Percentiles rank a stretch among this genome's conserved stretches.
phyloP scores from a whole-genome alignment of 106 monocot species.

The Posidonia australis region DNA sequence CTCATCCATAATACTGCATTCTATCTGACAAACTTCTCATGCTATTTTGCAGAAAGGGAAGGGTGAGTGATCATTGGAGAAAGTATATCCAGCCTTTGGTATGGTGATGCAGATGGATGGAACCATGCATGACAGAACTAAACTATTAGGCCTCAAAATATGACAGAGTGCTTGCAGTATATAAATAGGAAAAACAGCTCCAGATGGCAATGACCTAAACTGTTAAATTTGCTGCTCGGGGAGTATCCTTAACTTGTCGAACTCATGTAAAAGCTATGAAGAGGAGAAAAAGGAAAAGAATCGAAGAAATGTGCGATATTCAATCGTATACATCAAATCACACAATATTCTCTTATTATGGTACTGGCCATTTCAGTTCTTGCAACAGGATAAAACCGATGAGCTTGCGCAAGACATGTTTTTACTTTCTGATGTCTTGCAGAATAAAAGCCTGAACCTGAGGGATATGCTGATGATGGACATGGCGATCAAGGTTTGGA shows the following conservation, averaged over 20 bases:
- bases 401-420: conserved; percentile 4
- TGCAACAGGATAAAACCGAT: not conserved
- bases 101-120: conserved; percentile 88
- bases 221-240: conserved; percentile 42
- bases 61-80: conserved; percentile 68
- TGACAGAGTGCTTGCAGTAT: conserved; percentile 48
- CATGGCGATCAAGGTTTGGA: conserved; percentile 35
- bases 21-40: not conserved
- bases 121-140: conserved; percentile 66
- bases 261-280: conserved; percentile 41
- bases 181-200: conserved; percentile 52
- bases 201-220: conserved; percentile 40
- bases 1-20: not conserved
- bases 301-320: conserved; percentile 46
- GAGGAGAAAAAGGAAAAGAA: conserved; percentile 61
- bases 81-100: conserved; percentile 56
- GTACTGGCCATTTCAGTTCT: conserved; percentile 20
- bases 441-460: conserved; percentile 72
- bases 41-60: conserved; percentile 59
- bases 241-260: conserved; percentile 37
- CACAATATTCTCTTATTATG: conserved; percentile 78
- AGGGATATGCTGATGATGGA: conserved; percentile 48
- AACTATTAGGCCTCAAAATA: conserved; percentile 46
- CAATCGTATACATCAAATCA: conserved; percentile 67
- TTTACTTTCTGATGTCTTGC: conserved; percentile 14